These are phyloP conservation scores for Cyberlindnera amylophila DNA, from an alignment of 805 yeast genomes.

Conservation along the genomic window DNA sequence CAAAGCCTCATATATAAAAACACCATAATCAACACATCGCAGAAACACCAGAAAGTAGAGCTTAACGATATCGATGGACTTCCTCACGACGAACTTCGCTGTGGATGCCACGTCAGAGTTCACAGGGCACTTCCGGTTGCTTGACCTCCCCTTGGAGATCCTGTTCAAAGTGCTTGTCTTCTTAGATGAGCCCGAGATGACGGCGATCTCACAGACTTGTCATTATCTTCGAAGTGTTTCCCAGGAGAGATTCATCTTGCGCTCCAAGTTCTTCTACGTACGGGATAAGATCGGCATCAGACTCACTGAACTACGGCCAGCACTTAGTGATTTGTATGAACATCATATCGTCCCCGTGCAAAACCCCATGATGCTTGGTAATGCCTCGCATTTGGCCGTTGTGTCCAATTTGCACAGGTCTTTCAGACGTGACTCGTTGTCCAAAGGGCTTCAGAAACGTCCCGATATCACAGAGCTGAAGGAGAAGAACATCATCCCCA, in stretches of 20 bases:
- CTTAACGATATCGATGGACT: conserved; percentile 17
- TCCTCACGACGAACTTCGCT: conserved; percentile 23
- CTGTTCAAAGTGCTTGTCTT: conserved; percentile 22
- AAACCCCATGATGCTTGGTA: conserved; percentile 6
- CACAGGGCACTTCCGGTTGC: conserved; percentile 18
- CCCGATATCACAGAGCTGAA: conserved; percentile 20
- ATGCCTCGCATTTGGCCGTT: conserved; percentile 3
- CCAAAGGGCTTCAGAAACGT: conserved; percentile 20
- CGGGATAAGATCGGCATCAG: conserved; percentile 21
- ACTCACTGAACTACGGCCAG: conserved; percentile 16
- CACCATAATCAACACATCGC: not conserved
- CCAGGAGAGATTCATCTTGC: conserved; percentile 20
- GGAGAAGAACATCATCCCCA: conserved; percentile 19
- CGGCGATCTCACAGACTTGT: conserved; percentile 17
- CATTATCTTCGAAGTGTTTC: conserved; percentile 17
- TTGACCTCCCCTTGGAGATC: conserved; percentile 25
- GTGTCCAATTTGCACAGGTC: conserved; percentile 16
- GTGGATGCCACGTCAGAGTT: conserved; percentile 12
- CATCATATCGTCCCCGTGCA: conserved; percentile 20
- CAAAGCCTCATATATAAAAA: not conserved
- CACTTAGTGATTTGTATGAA: conserved; percentile 11
- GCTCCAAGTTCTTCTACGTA: conserved; percentile 22
- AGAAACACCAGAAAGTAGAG: not conserved
- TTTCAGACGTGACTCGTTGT: conserved; percentile 17
- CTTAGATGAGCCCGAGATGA: conserved; percentile 24